Evolutionary conservation across 371 early-diverging fungal genomes (phyloP).

Genomic region (Paraphysoderma sedebokerense): DNA sequence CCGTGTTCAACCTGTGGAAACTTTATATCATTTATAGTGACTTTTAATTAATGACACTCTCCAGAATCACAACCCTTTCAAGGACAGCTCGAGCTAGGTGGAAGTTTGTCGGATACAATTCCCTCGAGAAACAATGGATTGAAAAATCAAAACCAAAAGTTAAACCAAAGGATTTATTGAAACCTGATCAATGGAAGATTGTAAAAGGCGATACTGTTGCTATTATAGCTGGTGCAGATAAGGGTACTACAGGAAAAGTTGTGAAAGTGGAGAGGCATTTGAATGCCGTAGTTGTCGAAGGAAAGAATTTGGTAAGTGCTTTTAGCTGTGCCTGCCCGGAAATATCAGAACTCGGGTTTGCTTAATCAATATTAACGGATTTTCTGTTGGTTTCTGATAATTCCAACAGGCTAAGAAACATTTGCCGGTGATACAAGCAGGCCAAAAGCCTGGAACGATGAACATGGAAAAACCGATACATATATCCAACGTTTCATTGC

Average conservation of each 20-base stretch:
- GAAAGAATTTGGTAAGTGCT: slow-evolving; percentile 27
- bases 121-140: not conserved
- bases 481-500: slow-evolving; percentile 36
- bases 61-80: too few species aligned
- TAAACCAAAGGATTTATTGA: slow-evolving; percentile 18
- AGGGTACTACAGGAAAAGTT: slow-evolving; percentile 39
- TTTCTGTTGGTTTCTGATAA: too few species aligned
- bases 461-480: slow-evolving; percentile 40
- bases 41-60: too few species aligned
- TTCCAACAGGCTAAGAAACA: too few species aligned
- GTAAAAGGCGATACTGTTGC: slow-evolving; percentile 40
- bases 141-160: slow-evolving; percentile 7
- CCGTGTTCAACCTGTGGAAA: too few species aligned
- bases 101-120: slow-evolving; percentile 5
- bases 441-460: too few species aligned
- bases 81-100: slow-evolving; percentile 6
- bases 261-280: slow-evolving; percentile 26
- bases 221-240: slow-evolving; percentile 37
- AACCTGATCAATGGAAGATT: slow-evolving; percentile 35
- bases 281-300: slow-evolving; percentile 33
- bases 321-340: not conserved
- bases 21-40: too few species aligned
- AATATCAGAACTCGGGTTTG: too few species aligned
- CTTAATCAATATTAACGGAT: not conserved
- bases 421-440: too few species aligned